Percentiles rank a stretch among this genome's conserved stretches.
Conservation (phyloP, 2,329 filamentous ascomycete genomes). For the Trichoderma arundinaceum region DNA sequence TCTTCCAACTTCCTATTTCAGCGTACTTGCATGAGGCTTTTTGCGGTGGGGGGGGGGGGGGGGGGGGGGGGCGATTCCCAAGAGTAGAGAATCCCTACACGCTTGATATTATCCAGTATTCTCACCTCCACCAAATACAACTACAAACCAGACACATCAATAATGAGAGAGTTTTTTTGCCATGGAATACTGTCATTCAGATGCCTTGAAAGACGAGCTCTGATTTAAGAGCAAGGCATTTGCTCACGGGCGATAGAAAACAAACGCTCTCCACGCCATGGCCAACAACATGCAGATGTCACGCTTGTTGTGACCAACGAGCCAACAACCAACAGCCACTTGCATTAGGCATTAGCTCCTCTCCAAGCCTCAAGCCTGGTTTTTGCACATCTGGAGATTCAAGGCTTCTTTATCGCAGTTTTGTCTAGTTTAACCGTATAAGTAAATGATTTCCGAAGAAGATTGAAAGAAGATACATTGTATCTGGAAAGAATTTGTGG, state of each 20-base stretch:
- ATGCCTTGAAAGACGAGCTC: not conserved
- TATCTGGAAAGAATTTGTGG: not conserved
- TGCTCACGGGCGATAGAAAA: not conserved
- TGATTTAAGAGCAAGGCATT: not conserved
- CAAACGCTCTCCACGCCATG: conserved; percentile 17
- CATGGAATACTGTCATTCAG: not conserved
- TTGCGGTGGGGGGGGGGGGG: no score
- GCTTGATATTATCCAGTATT: no score
- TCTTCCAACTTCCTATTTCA: no score
- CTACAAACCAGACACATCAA: not conserved
- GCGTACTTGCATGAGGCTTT: no score
- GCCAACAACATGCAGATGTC: conserved; percentile 20
- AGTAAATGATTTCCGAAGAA: not conserved
- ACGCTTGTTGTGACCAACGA: not conserved
- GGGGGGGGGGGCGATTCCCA: no score
- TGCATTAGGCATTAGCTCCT: conserved; percentile 15
- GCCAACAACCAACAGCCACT: conserved; percentile 17
- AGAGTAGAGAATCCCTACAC: no score
- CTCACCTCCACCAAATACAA: no score
- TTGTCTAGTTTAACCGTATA: not conserved
- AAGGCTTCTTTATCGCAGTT: not conserved
- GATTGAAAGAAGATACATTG: not conserved
- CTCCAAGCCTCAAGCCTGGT: not conserved
- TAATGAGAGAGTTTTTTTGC: not conserved
- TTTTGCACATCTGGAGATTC: not conserved